A percentile compares a stretch with the other conserved stretches of the same genome.
These are phyloP conservation scores for Penicillium sp. DNA, from an alignment of 2,329 filamentous ascomycete genomes.

Conservation along the genomic window DNA sequence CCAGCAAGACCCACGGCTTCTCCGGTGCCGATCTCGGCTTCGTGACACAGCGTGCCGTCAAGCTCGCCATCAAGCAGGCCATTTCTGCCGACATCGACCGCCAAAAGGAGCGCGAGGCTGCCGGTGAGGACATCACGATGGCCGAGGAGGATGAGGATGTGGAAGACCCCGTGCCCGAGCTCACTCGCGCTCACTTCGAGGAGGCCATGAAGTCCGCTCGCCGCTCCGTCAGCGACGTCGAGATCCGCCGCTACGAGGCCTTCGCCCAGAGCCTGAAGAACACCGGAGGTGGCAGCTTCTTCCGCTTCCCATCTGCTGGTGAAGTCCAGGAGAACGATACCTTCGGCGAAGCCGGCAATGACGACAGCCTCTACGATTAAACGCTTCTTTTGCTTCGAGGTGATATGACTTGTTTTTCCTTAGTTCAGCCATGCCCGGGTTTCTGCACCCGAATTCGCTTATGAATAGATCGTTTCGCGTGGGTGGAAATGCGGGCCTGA, in stretches of 20 bases:
- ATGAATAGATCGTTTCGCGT: slow-evolving; percentile 22
- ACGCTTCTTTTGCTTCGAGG: slow-evolving; percentile 26
- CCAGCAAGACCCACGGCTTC: slow-evolving; percentile 96
- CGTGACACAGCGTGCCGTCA: slow-evolving; percentile 97
- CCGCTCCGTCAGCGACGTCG: slow-evolving; percentile 91
- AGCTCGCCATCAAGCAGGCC: slow-evolving; percentile 98
- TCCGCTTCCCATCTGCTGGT: slow-evolving; percentile 80
- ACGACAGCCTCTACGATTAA: slow-evolving; percentile 97
- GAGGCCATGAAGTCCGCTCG: slow-evolving; percentile 96
- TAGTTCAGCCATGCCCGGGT: slow-evolving; percentile 14
- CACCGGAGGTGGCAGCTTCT: slow-evolving; percentile 89
- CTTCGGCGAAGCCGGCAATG: slow-evolving; percentile 85
- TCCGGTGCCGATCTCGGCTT: slow-evolving; percentile 99
- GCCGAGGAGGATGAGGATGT: slow-evolving; percentile 63
- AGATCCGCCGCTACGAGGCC: slow-evolving; percentile 97
- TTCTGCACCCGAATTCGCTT: slow-evolving; percentile 16
- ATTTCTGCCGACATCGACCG: slow-evolving; percentile 88
- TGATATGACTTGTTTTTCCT: slow-evolving; percentile 23
- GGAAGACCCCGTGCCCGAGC: slow-evolving; percentile 92
- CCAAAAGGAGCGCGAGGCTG: slow-evolving; percentile 81
- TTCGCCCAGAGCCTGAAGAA: slow-evolving; percentile 99
- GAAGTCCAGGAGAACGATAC: slow-evolving; percentile 56
- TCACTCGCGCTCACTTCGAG: slow-evolving; percentile 96
- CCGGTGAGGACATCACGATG: slow-evolving; percentile 74
- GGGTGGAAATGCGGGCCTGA: slow-evolving; percentile 21